Evolutionary conservation across 495 filamentous ascomycete genomes (phyloP).

Genomic region (Penicillium nucicola): DNA sequence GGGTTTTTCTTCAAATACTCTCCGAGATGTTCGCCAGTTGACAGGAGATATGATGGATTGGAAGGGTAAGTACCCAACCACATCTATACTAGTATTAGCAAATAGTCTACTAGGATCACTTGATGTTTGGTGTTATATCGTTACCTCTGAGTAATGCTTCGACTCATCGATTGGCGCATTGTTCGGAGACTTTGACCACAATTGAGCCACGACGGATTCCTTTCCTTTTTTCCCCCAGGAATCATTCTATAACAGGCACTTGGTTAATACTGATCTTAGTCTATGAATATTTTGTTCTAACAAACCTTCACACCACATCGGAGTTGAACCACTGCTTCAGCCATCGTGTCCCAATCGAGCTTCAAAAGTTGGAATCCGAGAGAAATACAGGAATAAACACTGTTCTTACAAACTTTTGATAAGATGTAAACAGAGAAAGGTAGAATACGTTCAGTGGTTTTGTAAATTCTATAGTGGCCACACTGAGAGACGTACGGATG

Average conservation of each 20-base stretch:
- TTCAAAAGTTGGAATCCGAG: background rate
- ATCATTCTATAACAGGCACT: constrained; percentile 35
- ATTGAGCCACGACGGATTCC: constrained; percentile 36
- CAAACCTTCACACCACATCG: constrained; percentile 39
- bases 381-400: too few species aligned
- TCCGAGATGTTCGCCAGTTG: constrained; percentile 60
- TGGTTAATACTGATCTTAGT: background rate
- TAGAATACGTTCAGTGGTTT: too few species aligned
- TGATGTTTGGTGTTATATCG: background rate
- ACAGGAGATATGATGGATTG: constrained; percentile 60
- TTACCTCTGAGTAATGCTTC: constrained; percentile 47
- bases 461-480: background rate
- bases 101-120: background rate
- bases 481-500: background rate
- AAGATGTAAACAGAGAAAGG: too few species aligned
- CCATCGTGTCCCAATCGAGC: constrained; percentile 15
- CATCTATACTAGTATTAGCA: constrained; percentile 42
- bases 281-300: background rate
- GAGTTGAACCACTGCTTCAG: constrained; percentile 39
- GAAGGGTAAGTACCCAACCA: constrained; percentile 82
- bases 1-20: constrained; percentile 63
- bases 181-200: constrained; percentile 44
- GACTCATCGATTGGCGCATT: constrained; percentile 33
- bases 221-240: constrained; percentile 47
- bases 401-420: too few species aligned